A percentile compares a stretch with the other conserved stretches of the same genome.
These are phyloP conservation scores for Penicillium tannophilum DNA, from an alignment of 495 filamentous ascomycete species.

Conservation along the genomic window DNA sequence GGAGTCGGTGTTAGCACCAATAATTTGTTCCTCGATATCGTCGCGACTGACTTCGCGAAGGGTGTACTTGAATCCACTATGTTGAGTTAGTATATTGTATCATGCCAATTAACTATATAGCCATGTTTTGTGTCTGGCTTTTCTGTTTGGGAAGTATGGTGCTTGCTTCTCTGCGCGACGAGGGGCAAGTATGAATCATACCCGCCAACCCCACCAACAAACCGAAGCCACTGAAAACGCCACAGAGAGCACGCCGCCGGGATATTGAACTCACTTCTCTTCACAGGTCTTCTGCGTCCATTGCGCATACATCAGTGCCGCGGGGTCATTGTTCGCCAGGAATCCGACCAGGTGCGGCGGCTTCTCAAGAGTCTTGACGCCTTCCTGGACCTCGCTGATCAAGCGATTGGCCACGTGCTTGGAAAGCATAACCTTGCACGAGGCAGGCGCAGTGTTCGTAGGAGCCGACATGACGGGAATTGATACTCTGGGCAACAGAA, in stretches of 20 bases:
- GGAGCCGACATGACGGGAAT: conserved; percentile 37
- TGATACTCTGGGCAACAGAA: conserved; percentile 11
- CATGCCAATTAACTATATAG: conserved; percentile 3
- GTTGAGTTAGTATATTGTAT: conserved; percentile 21
- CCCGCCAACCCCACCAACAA: conserved; percentile 20
- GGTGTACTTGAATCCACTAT: conserved; percentile 85
- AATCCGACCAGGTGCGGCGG: conserved; percentile 85
- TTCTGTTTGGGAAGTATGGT: conserved; percentile 2
- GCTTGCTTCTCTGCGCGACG: conserved; percentile 3
- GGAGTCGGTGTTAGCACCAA: conserved; percentile 77
- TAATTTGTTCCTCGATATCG: conserved; percentile 80
- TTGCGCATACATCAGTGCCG: conserved; percentile 89
- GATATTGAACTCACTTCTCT: conserved; percentile 72
- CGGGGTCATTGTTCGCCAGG: conserved; percentile 87
- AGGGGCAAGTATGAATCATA: conserved; percentile 35
- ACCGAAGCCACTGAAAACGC: conserved; percentile 18
- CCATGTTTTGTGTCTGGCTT: not conserved
- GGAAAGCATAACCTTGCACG: conserved; percentile 90
- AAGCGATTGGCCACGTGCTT: conserved; percentile 80
- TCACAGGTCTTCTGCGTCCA: conserved; percentile 95
- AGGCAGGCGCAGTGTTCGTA: conserved; percentile 44
- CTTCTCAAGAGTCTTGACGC: conserved; percentile 65
- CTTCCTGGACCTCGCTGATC: conserved; percentile 72
- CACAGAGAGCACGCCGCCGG: conserved; percentile 16
- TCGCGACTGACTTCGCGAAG: conserved; percentile 82